Evolutionary conservation across 2,329 filamentous ascomycete species (phyloP), one percentile per base, ranked within the genome.

Genomic region (Xylariaceae sp.): DNA sequence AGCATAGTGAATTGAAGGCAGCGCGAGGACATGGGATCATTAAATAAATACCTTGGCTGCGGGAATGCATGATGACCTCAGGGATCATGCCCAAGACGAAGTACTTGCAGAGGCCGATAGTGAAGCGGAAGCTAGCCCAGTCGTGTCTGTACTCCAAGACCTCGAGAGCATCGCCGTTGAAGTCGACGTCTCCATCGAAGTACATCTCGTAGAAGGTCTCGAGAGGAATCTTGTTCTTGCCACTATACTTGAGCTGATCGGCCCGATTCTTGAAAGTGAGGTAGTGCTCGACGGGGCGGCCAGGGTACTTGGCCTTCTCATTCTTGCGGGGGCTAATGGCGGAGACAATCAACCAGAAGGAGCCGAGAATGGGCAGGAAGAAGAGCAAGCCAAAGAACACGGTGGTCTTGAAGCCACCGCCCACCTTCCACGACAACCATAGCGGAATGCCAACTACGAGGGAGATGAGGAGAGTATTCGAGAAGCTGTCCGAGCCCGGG

Each of bases 151-250:
- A 94, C 77, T 97, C 94, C 76, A 97, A 78, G 52, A 90, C 81
- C 72, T 97, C 93, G 64, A 97, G 82, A 70, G 82, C 85, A 76
- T 97, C 94, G 60, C 92, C 92, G 75, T 96, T 97, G 82, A 97
- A 93, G 68, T 96, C 91, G 64, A 96, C 92, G 60, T 96, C 87
- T 60, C 90, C 91, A 72, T 94, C 88, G 76, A 97, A 96, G 82
- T 97, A 97, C 88, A 93, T 96, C 77, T 97, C 92, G 73, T 95
- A 87, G 81, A 97, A 97, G 23, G 91, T 95, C 80, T 96, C 88
- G 81, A 95, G 88, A 57, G 91, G 88, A 62, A 94, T 91, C 79
- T 89, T 92, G 78, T 83, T 89, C 75, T 82, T 82, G 74, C 90
- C 90, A 67, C 83, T 81, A 78, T 91, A 94, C 77, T 87, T 90